phyloP scores from a whole-genome alignment of 163 green algal genomes.

The Scenedesmus sp. region DNA sequence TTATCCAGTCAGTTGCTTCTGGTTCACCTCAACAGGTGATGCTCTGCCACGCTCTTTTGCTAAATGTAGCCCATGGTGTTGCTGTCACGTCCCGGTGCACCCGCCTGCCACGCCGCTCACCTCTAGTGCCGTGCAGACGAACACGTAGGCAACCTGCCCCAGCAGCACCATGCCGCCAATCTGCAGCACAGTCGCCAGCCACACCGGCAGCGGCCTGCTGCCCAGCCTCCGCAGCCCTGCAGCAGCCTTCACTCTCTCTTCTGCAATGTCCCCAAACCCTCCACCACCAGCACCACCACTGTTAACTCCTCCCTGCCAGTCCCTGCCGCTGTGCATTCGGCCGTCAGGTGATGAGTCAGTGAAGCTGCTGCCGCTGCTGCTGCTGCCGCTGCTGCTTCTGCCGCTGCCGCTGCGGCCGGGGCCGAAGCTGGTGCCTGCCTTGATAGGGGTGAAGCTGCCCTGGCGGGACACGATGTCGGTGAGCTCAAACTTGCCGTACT shows the following conservation, averaged over 20 bases:
- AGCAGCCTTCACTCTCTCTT: background rate
- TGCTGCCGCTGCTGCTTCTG: background rate
- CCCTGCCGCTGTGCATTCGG: background rate
- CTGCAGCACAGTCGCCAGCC: constrained; percentile 9
- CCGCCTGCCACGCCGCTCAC: background rate
- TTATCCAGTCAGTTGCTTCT: too few relatives aligned
- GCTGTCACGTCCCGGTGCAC: too few relatives aligned
- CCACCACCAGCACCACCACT: too few relatives aligned
- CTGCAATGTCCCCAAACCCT: background rate
- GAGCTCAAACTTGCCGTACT: background rate
- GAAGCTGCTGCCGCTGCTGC: background rate
- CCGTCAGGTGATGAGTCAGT: background rate
- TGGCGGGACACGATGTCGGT: background rate
- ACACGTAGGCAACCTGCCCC: background rate
- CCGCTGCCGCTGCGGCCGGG: background rate
- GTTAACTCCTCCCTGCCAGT: background rate
- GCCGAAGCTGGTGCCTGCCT: background rate
- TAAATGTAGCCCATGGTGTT: too few relatives aligned
- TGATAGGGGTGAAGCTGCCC: background rate
- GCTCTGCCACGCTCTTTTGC: too few relatives aligned
- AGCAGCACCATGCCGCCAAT: background rate
- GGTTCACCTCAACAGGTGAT: too few relatives aligned
- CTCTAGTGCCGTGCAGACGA: background rate
- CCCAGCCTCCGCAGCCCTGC: background rate
- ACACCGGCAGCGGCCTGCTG: background rate